phyloP scores from a whole-genome alignment of 1,139 yeast genomes.

The Saccharomyces hybrid region DNA sequence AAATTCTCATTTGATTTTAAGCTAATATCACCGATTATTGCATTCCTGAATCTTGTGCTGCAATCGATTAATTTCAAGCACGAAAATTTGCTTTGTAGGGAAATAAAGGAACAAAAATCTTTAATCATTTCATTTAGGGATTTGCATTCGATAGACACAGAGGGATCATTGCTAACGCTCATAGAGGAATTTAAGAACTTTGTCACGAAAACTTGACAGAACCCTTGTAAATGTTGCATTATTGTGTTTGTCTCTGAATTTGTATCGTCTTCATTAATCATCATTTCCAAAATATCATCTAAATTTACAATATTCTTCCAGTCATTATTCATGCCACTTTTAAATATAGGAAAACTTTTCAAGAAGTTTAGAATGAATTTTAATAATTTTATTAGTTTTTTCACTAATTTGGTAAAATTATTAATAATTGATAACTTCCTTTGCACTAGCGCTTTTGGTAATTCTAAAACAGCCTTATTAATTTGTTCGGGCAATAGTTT shows the following conservation, averaged over 20 bases:
- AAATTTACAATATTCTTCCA: slow-evolving; percentile 1
- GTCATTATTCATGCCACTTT: slow-evolving; percentile 2
- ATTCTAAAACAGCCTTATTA: background rate
- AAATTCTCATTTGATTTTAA: slow-evolving; percentile 1
- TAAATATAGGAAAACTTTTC: background rate
- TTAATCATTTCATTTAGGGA: slow-evolving; percentile 1
- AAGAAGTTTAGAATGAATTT: background rate
- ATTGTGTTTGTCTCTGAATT: background rate
- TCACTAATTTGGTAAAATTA: slow-evolving; percentile 1
- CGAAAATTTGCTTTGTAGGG: background rate
- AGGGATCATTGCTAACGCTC: background rate
- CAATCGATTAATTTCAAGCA: slow-evolving; percentile 1
- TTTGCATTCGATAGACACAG: background rate
- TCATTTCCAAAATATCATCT: background rate
- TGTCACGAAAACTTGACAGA: background rate
- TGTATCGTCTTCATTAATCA: background rate
- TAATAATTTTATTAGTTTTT: background rate
- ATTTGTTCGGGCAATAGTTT: background rate
- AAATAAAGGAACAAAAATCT: slow-evolving; percentile 2
- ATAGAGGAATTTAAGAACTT: background rate
- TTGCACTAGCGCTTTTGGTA: background rate
- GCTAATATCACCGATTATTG: slow-evolving; percentile 1
- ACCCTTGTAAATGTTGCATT: background rate
- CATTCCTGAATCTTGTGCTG: background rate
- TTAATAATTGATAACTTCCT: slow-evolving; percentile 2